phyloP scores from a whole-genome alignment of 2,329 filamentous ascomycete genomes.

The Plectosphaerella sp. region DNA sequence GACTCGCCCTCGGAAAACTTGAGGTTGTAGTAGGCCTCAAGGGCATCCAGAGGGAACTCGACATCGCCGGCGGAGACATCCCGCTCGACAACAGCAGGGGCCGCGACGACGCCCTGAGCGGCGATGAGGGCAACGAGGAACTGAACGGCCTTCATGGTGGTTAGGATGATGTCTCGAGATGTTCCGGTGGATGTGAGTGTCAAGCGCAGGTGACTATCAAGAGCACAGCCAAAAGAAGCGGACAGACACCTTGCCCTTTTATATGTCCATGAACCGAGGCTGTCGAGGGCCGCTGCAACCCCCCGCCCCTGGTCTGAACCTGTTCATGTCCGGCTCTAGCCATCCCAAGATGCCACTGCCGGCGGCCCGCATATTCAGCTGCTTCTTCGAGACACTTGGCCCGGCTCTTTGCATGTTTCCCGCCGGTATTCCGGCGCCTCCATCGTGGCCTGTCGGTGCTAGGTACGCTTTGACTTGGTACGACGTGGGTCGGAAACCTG shows the following conservation, averaged over 20 bases:
- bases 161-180: neutral
- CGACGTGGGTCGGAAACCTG: too few relatives aligned
- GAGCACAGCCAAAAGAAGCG: too few relatives aligned
- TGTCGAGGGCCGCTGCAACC: too few relatives aligned
- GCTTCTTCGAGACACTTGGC: neutral
- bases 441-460: too few relatives aligned
- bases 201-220: too few relatives aligned
- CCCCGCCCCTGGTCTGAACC: too few relatives aligned
- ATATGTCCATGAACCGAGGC: too few relatives aligned
- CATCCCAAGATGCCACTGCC: too few relatives aligned
- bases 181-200: neutral
- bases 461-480: too few relatives aligned
- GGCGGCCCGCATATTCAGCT: neutral
- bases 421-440: neutral
- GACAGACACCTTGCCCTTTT: too few relatives aligned
- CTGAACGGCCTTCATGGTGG: neutral
- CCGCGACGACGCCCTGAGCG: neutral
- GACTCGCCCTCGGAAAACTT: neutral
- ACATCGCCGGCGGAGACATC: neutral
- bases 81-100: neutral
- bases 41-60: neutral
- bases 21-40: neutral
- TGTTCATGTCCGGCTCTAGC: too few relatives aligned
- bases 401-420: neutral
- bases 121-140: neutral